Conservation (phyloP, 345 rosid genomes). For the Laguncularia racemosa region DNA sequence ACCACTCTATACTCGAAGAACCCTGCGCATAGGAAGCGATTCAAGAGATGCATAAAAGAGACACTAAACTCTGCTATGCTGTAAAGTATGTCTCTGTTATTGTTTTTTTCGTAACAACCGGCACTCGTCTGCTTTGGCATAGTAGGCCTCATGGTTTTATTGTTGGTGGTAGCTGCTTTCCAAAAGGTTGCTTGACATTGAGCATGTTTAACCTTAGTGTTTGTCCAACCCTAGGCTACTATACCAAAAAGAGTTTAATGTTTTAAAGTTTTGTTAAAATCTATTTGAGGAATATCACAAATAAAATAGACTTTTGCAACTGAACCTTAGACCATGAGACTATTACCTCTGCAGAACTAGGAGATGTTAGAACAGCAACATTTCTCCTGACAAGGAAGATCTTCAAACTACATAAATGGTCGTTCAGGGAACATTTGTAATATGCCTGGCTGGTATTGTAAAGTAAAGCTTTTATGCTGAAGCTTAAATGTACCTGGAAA, state of each 20-base stretch:
- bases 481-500: conserved; percentile 39
- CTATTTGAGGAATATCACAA: no score
- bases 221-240: no score
- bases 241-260: no score
- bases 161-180: not conserved
- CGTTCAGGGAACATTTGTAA: conserved; percentile 30
- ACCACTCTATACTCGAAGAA: conserved; percentile 18
- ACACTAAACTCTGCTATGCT: not conserved
- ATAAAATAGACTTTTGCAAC: not conserved
- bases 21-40: conserved; percentile 24
- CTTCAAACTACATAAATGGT: conserved; percentile 22
- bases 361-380: conserved; percentile 40
- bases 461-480: conserved; percentile 25
- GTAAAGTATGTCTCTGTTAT: no score
- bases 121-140: no score
- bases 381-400: conserved; percentile 20
- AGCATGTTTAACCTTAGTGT: not conserved
- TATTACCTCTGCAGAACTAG: conserved; percentile 33
- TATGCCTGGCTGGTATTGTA: conserved; percentile 38
- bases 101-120: no score
- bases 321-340: not conserved
- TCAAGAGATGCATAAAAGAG: not conserved
- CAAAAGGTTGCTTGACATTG: not conserved
- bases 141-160: no score
- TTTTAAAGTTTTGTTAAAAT: no score